Evolutionary conservation across 106 monocot genomes (phyloP), one percentile per base, ranked within the genome.

Genomic region (Allium fistulosum): DNA sequence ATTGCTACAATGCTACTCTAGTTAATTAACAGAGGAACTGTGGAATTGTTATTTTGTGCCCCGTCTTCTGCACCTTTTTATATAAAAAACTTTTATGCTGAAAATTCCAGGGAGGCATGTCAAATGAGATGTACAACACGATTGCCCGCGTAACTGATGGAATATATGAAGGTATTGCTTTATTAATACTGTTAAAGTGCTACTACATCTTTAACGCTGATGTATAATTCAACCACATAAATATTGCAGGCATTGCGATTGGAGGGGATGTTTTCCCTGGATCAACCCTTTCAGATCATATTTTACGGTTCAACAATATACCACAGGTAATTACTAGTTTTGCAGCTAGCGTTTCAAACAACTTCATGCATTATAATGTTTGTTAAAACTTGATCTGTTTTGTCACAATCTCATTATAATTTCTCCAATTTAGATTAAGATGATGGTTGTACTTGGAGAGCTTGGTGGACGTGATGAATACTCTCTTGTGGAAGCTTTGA

Each of bases 191-290:
- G 37, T 37, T 47, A 69, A 58, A 26, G 46, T 55, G 28, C 52
- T 48, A 50, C 4, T 8, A 49, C 59, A 16, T n/a, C 51, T 69
- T 27, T 65, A 52, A 26, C 37, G 5, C 37, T 37, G 37, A 37
- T 37, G 5, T 37, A 37, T 37, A 37, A 37, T 37, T 37, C 37
- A 37, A 2, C 37, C 37, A 37, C 37, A 37, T 37, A 37, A 37
- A 70, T 47, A 22, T 66, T 70, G 49, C 77, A 95, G 97, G 97
- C 45, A 97, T 97, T 89, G 97, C 97, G 46, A 97, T 97, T 79
- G 97, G 97, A 68, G 97, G 97, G 65, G 97, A 97, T 81, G 97
- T 97, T 62, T 97, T 97, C 75, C 97, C 97, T 46, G 97, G 97
- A 13, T 97, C 97, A 62, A 97, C 97, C 47, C 88, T 97, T 53